These are phyloP conservation scores for Phaseolus coccineus DNA, from an alignment of 331 rosid genomes.

Conservation along the genomic window DNA sequence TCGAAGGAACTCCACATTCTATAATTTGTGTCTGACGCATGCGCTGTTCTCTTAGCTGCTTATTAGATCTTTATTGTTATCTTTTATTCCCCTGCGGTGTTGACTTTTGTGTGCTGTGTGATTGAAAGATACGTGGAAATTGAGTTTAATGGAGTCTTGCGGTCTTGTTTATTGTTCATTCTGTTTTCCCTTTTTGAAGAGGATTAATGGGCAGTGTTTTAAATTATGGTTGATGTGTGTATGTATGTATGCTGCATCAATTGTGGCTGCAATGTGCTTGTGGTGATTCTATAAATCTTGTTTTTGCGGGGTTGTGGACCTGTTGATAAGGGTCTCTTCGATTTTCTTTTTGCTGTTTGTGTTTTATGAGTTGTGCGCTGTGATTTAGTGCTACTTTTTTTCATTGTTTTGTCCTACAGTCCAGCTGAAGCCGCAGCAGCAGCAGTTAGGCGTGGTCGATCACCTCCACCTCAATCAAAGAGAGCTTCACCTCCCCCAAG, in stretches of 20 bases:
- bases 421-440: conserved; percentile 54
- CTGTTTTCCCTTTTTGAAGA: conserved; percentile 8
- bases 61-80: not conserved
- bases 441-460: conserved; percentile 67
- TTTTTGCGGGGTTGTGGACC: not conserved
- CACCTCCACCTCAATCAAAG: conserved; percentile 78
- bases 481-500: conserved; percentile 90
- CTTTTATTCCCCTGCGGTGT: not conserved
- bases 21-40: not conserved
- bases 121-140: not conserved
- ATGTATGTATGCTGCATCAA: not conserved
- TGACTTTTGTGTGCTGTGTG: not conserved
- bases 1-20: not conserved
- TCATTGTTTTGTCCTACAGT: conserved; percentile 47
- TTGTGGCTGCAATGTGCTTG: not conserved
- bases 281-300: not conserved
- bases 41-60: not conserved
- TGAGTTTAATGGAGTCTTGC: not conserved
- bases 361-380: not conserved
- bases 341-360: conserved; percentile 17
- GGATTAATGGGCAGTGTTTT: not conserved
- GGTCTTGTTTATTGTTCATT: not conserved
- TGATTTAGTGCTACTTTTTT: not conserved
- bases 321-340: not conserved
- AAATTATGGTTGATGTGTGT: not conserved